Evolutionary conservation across 305 asterid species (phyloP).

Genomic region (Fraxinus dipetala): DNA sequence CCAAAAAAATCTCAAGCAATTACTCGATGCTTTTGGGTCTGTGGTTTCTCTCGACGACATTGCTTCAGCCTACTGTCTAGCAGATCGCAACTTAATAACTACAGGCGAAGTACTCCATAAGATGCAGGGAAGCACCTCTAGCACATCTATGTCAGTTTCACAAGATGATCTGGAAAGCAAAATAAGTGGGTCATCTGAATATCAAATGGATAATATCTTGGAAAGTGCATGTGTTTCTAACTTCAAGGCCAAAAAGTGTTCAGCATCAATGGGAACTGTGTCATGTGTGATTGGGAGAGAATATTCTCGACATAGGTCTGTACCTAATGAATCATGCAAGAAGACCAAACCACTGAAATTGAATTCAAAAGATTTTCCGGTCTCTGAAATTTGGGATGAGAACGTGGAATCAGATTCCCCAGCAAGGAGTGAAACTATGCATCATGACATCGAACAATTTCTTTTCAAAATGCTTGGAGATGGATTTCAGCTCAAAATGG

Average conservation of each 20-base stretch:
- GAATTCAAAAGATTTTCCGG: constrained; percentile 45
- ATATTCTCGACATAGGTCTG: constrained; percentile 39
- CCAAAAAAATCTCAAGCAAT: constrained; percentile 43
- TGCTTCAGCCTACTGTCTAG: constrained; percentile 61
- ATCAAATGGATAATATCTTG: constrained; percentile 23
- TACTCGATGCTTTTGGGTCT: constrained; percentile 70
- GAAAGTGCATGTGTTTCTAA: constrained; percentile 25
- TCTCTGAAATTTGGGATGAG: constrained; percentile 57
- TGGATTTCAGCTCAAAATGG: constrained; percentile 62
- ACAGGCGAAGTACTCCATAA: constrained; percentile 45
- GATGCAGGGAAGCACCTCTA: constrained; percentile 32
- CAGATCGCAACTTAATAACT: constrained; percentile 38
- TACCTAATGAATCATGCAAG: constrained; percentile 31
- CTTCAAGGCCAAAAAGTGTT: constrained; percentile 43
- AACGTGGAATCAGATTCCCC: constrained; percentile 27
- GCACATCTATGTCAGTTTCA: constrained; percentile 24
- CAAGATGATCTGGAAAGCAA: constrained; percentile 30
- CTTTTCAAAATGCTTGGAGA: constrained; percentile 70
- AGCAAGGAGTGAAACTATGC: constrained; percentile 38
- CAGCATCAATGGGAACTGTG: constrained; percentile 64
- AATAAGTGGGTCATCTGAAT: constrained; percentile 24
- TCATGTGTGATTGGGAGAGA: constrained; percentile 58
- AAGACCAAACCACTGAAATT: constrained; percentile 55
- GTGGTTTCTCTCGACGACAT: constrained; percentile 63
- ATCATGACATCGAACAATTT: constrained; percentile 51